A percentile compares a stretch with the other conserved stretches of the same genome.
These are phyloP conservation scores for Deinandra increscens DNA, from an alignment of 129 eudicot genomes.

Conservation along the genomic window DNA sequence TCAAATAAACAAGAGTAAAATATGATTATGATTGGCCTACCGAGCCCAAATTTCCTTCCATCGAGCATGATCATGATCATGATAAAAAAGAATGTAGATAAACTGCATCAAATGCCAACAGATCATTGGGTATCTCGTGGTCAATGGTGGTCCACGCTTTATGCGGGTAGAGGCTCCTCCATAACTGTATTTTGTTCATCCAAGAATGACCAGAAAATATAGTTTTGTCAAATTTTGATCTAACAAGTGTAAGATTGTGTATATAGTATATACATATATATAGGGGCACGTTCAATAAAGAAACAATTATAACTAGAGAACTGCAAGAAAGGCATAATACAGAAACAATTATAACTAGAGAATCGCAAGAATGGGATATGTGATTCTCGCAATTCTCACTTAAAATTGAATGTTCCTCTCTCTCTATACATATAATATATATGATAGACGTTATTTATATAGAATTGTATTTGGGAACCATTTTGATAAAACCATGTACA, in stretches of 20 bases:
- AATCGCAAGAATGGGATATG: too few species aligned
- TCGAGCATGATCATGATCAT: slow-evolving; percentile 1
- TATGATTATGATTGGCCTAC: background rate
- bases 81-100: slow-evolving; percentile 9
- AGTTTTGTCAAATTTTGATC: slow-evolving; percentile 12
- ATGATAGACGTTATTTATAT: too few species aligned
- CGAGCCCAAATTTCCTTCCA: slow-evolving; percentile 12
- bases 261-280: background rate
- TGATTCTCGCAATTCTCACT: too few species aligned
- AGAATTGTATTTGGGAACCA: too few species aligned
- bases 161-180: slow-evolving; percentile 84
- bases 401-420: too few species aligned
- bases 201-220: background rate
- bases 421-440: too few species aligned
- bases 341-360: too few species aligned
- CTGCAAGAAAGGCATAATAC: too few species aligned
- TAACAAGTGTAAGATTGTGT: background rate
- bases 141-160: slow-evolving; percentile 17
- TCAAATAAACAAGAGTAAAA: slow-evolving; percentile 4
- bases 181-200: slow-evolving; percentile 44
- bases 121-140: slow-evolving; percentile 6
- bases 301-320: too few species aligned
- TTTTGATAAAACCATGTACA: background rate
- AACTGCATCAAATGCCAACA: background rate
- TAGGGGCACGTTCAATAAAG: too few species aligned